Percentiles rank a stretch among this genome's conserved stretches.
Conservation (phyloP, 2,329 filamentous ascomycete genomes). For the Botrytis medusae region DNA sequence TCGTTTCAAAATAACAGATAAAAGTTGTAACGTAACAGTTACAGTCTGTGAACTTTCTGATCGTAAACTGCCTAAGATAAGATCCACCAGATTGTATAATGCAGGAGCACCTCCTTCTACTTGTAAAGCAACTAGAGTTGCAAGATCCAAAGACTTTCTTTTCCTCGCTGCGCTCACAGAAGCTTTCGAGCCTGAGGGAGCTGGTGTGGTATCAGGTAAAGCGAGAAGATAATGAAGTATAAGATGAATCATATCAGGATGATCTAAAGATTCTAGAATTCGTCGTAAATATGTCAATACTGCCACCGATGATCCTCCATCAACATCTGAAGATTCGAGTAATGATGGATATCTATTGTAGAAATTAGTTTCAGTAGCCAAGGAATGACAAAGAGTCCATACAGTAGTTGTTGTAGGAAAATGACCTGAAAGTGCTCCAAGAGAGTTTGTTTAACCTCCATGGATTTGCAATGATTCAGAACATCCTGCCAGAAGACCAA, state of each 20-base stretch:
- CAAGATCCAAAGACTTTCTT: slow-evolving; percentile 84
- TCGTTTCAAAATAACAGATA: slow-evolving; percentile 80
- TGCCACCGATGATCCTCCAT: slow-evolving; percentile 93
- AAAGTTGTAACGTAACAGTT: slow-evolving; percentile 80
- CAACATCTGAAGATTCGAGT: slow-evolving; percentile 93
- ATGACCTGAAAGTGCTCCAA: slow-evolving; percentile 97
- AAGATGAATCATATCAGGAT: slow-evolving; percentile 90
- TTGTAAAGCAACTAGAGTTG: slow-evolving; percentile 74
- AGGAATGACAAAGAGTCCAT: slow-evolving; percentile 40
- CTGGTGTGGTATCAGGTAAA: slow-evolving; percentile 58
- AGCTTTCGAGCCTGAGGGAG: slow-evolving; percentile 44
- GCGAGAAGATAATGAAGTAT: slow-evolving; percentile 91
- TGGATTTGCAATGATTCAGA: slow-evolving; percentile 88
- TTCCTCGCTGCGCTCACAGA: slow-evolving; percentile 69
- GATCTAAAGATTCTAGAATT: slow-evolving; percentile 87
- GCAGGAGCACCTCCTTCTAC: slow-evolving; percentile 75
- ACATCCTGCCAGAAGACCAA: slow-evolving; percentile 98
- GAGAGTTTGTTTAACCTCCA: slow-evolving; percentile 87
- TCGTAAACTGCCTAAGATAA: slow-evolving; percentile 80
- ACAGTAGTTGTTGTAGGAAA: slow-evolving; percentile 92
- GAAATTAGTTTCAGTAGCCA: slow-evolving; percentile 26
- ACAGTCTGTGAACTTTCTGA: slow-evolving; percentile 88
- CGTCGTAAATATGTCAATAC: slow-evolving; percentile 90
- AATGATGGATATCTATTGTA: slow-evolving; percentile 84
- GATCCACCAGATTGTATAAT: slow-evolving; percentile 89